These are phyloP conservation scores for Middelhovenomyces tepae DNA, from an alignment of 805 yeast species.

Conservation along the genomic window DNA sequence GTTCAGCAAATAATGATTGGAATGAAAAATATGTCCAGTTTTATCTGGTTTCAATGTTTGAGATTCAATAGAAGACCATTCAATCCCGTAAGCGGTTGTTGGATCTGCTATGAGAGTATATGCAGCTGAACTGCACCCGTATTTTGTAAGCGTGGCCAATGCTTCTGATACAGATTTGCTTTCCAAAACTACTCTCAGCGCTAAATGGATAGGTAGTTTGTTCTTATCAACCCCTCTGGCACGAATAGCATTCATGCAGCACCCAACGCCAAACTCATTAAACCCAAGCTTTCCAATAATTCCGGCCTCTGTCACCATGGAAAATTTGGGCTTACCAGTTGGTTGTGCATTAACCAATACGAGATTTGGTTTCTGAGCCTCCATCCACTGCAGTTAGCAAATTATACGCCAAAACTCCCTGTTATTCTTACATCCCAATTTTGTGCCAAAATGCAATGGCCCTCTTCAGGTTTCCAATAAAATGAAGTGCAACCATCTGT, in stretches of 20 bases:
- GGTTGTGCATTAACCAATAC: slow-evolving; percentile 23
- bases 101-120: slow-evolving; percentile 15
- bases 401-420: slow-evolving; percentile 1
- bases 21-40: slow-evolving; percentile 12
- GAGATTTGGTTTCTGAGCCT: slow-evolving; percentile 21
- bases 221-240: slow-evolving; percentile 25
- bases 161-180: slow-evolving; percentile 20
- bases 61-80: slow-evolving; percentile 12
- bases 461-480: slow-evolving; percentile 21
- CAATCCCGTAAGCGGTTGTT: slow-evolving; percentile 11
- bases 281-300: slow-evolving; percentile 31
- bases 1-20: slow-evolving; percentile 14
- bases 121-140: slow-evolving; percentile 15
- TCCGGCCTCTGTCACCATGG: slow-evolving; percentile 30
- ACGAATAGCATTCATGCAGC: slow-evolving; percentile 27
- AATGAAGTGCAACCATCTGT: slow-evolving; percentile 34
- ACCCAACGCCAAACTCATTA: slow-evolving; percentile 28
- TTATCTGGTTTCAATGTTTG: slow-evolving; percentile 6
- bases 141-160: slow-evolving; percentile 5
- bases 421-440: slow-evolving; percentile 32
- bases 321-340: slow-evolving; percentile 20
- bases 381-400: slow-evolving; percentile 24
- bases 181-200: slow-evolving; percentile 29
- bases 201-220: slow-evolving; percentile 32
- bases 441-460: slow-evolving; percentile 25